Percentiles rank a stretch among this genome's conserved stretches.
These are phyloP conservation scores for Penicillium nucicola DNA, from an alignment of 495 filamentous ascomycete genomes.

Conservation along the genomic window DNA sequence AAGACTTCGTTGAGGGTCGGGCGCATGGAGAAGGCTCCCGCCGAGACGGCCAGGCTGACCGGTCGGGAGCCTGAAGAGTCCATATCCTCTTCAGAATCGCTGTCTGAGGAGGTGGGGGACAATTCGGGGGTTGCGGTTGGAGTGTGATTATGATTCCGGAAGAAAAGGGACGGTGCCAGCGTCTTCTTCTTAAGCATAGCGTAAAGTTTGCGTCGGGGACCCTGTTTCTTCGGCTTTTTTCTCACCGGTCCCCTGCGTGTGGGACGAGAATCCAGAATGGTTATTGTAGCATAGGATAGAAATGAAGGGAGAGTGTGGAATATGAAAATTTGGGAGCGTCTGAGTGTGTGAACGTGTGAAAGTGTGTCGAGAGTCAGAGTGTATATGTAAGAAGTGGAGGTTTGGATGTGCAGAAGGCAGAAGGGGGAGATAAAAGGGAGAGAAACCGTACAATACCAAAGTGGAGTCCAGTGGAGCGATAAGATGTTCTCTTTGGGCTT, in stretches of 20 bases:
- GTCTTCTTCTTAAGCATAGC: slow-evolving; percentile 52
- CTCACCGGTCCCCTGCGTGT: slow-evolving; percentile 23
- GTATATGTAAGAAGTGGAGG: not conserved
- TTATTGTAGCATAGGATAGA: slow-evolving; percentile 8
- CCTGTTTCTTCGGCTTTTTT: slow-evolving; percentile 22
- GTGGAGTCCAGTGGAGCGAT: slow-evolving; percentile 2
- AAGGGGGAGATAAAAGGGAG: not conserved
- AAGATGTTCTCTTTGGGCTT: slow-evolving; percentile 1
- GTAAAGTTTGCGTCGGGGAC: slow-evolving; percentile 32
- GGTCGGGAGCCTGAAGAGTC: slow-evolving; percentile 54
- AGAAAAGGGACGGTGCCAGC: slow-evolving; percentile 36
- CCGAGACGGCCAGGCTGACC: slow-evolving; percentile 58
- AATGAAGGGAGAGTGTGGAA: not conserved
- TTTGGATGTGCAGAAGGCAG: too few relatives aligned
- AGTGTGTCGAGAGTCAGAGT: not conserved
- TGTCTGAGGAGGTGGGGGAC: slow-evolving; percentile 42
- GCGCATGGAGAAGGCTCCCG: slow-evolving; percentile 65
- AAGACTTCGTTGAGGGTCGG: slow-evolving; percentile 87
- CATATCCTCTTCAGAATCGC: slow-evolving; percentile 58
- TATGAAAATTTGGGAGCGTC: too few relatives aligned
- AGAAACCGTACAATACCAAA: not conserved
- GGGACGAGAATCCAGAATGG: slow-evolving; percentile 22
- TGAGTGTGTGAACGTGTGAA: not conserved
- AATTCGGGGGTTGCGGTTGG: slow-evolving; percentile 43
- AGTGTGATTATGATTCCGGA: slow-evolving; percentile 38